Conservation (phyloP, 208 protist species). For the Crithidia thermophila region DNA sequence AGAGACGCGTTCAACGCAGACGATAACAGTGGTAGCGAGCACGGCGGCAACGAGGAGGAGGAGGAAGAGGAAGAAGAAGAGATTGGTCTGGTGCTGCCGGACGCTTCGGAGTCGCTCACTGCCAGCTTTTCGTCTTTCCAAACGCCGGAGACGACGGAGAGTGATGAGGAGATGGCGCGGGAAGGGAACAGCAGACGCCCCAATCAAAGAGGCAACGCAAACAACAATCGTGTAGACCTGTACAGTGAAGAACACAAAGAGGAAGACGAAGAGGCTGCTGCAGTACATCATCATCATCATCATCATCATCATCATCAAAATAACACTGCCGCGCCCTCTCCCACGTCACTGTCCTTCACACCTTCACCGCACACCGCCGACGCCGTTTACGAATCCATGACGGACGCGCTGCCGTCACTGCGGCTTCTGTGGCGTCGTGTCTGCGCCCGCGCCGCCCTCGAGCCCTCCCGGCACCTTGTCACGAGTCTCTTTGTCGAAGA, state of each 20-base stretch:
- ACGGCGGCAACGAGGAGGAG: too few species aligned
- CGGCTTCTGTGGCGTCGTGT: conserved; percentile 61
- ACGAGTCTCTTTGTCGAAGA: conserved; percentile 46
- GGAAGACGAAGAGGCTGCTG: background rate
- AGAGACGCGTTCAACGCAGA: too few species aligned
- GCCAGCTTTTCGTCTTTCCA: conserved; percentile 9
- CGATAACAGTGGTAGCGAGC: too few species aligned
- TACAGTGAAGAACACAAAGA: background rate
- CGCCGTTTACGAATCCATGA: conserved; percentile 17
- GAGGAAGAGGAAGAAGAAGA: background rate
- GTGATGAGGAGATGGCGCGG: background rate
- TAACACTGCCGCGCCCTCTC: too few species aligned
- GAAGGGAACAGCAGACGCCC: too few species aligned
- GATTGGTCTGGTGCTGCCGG: background rate
- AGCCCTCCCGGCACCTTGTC: conserved; percentile 48
- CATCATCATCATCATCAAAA: too few species aligned
- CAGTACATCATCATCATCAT: background rate
- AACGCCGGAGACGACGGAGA: background rate
- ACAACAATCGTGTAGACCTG: background rate
- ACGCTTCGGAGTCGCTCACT: background rate
- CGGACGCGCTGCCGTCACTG: conserved; percentile 47
- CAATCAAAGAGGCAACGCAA: too few species aligned
- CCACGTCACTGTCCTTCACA: too few species aligned
- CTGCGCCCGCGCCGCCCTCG: conserved; percentile 49
- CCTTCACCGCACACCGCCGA: background rate